phyloP scores from a whole-genome alignment of 225 moss, liverwort and hornwort genomes.

The Antitrichia curtipendula region DNA sequence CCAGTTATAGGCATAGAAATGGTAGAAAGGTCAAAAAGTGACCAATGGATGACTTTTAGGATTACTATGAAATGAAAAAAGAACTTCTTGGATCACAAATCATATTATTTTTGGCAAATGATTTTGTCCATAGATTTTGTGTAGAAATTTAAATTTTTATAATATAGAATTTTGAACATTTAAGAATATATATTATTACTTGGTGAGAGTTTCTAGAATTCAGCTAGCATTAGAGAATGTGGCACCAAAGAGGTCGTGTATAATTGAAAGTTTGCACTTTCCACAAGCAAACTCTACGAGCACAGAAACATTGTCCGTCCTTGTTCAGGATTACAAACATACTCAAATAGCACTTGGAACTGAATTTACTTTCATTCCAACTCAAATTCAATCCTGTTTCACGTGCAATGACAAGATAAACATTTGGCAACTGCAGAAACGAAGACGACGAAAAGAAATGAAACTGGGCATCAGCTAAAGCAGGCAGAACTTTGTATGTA shows the following conservation, averaged over 20 bases:
- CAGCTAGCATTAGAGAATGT: background rate
- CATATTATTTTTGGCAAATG: background rate
- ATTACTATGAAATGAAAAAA: background rate
- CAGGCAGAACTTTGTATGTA: background rate
- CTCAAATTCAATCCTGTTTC: background rate
- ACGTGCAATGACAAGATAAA: background rate
- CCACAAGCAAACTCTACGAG: background rate
- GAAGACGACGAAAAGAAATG: background rate
- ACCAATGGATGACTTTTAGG: background rate
- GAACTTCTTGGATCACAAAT: background rate
- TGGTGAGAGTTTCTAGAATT: background rate
- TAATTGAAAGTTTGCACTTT: background rate
- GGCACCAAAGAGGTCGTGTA: background rate
- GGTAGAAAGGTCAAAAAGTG: accelerated
- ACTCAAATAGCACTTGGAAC: background rate
- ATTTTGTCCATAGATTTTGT: background rate
- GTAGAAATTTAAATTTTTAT: no score
- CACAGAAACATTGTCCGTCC: background rate
- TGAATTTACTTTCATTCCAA: background rate
- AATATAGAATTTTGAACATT: no score
- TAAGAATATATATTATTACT: background rate
- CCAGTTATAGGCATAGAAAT: no score
- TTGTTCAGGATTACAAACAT: background rate
- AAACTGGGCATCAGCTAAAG: no score
- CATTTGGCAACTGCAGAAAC: background rate